Evolutionary conservation across 495 filamentous ascomycete genomes (phyloP), one percentile per base, ranked within the genome.

Genomic region (Penicillium crystallinum): DNA sequence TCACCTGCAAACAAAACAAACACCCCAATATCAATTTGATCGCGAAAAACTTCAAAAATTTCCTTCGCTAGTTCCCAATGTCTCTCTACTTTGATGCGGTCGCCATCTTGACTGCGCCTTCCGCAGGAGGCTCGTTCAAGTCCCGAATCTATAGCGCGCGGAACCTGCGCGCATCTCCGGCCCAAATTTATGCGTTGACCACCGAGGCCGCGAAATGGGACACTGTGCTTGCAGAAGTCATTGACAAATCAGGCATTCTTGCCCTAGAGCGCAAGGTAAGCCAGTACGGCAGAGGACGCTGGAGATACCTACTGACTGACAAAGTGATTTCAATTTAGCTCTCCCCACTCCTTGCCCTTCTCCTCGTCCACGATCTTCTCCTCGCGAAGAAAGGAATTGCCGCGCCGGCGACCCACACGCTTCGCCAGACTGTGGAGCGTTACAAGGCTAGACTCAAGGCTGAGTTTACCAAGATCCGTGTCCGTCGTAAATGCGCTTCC

Each of bases 51-150:
- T 34, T 48, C 53, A 39, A 57, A n/a, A 17, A 40, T 36, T 23
- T 19, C 41, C 27, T 23, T 35, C n/a, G 15, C 23, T 19, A 11
- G 17, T 36, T 36, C 55, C 38, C 53, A 37, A 95, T 98, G 93
- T 96, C 92, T 41, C 88, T 98, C 53, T 98, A 98, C 71, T 86
- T 93, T 66, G 93, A 98, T 70, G 86, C 90, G 21, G 90, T 88
- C 4, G 70, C 77, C 8, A 70, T 96, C 35, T 72, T 98, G 43
- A 80, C 80, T 3, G 78, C 78, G 15, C 69, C 83, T n/a, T 79
- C 80, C 12, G 64, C 75, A 11, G 81, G 83, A 19, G 88, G 87
- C 29, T 91, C 84, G n/a, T 79, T 96, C 62, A 93, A 91, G 65
- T 86, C 89, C 1, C 76, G 87, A 25, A 78, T 96, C 46, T 97